Conservation (phyloP, 1,139 yeast species). For the Zygosaccharomyces sapae region DNA sequence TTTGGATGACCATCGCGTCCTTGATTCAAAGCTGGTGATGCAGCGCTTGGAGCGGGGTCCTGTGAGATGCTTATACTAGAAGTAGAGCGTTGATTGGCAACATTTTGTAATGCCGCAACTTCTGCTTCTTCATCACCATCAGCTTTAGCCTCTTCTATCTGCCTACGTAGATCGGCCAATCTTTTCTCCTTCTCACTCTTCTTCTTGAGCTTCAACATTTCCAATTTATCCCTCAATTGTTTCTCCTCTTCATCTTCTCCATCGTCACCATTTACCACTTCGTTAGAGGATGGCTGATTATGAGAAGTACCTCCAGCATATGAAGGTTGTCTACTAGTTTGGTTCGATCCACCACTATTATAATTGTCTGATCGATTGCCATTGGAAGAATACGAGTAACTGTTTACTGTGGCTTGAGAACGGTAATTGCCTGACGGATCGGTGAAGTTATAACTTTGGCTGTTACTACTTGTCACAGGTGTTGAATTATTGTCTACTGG, state of each 20-base stretch:
- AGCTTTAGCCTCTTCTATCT: slow-evolving; percentile 42
- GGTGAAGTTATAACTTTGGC: not conserved
- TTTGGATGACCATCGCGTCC: not conserved
- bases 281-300: not conserved
- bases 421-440: slow-evolving; percentile 5
- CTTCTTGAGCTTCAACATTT: slow-evolving; percentile 55
- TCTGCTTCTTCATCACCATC: slow-evolving; percentile 25
- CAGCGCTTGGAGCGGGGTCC: slow-evolving; percentile 7
- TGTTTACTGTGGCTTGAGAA: not conserved
- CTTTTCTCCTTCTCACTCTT: slow-evolving; percentile 39
- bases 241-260: slow-evolving; percentile 41
- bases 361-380: slow-evolving; percentile 4
- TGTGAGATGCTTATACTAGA: slow-evolving; percentile 26
- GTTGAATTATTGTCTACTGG: not conserved
- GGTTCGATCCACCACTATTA: slow-evolving; percentile 11
- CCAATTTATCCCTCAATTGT: slow-evolving; percentile 36
- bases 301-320: not conserved
- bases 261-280: slow-evolving; percentile 18
- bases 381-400: not conserved
- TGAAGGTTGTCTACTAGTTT: not conserved
- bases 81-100: slow-evolving; percentile 4
- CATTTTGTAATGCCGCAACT: slow-evolving; percentile 10
- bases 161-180: slow-evolving; percentile 35
- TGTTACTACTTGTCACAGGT: not conserved
- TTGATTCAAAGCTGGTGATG: slow-evolving; percentile 14